phyloP scores from a whole-genome alignment of 139 green algal species.

The Nannochloris sp. region DNA sequence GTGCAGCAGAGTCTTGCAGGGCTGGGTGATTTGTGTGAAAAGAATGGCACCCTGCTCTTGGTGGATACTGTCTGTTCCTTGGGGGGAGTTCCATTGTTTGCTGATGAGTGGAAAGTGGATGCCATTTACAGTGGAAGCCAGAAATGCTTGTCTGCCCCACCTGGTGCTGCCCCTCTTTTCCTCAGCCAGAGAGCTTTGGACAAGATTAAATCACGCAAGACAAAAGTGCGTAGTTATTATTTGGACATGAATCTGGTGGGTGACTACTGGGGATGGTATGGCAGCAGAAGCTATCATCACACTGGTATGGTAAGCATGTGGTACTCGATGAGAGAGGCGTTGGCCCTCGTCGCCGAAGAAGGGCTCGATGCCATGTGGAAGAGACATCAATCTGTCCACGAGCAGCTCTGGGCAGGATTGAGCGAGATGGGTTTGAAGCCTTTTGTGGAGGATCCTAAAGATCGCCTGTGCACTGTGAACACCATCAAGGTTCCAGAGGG shows the following conservation, averaged over 20 bases:
- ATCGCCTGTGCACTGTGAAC: conserved; percentile 79
- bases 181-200: conserved; percentile 60
- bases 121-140: conserved; percentile 80
- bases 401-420: conserved; percentile 72
- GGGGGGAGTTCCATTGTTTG: conserved; percentile 69
- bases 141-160: conserved; percentile 78
- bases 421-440: conserved; percentile 60
- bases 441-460: conserved; percentile 62
- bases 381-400: conserved; percentile 49
- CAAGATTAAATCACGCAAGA: conserved; percentile 68
- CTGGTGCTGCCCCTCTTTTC: conserved; percentile 64
- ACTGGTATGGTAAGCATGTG: conserved; percentile 66
- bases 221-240: conserved; percentile 62
- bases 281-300: conserved; percentile 72
- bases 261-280: conserved; percentile 49
- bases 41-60: conserved; percentile 74
- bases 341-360: conserved; percentile 69
- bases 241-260: conserved; percentile 80
- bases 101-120: conserved; percentile 58
- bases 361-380: conserved; percentile 52
- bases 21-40: conserved; percentile 71
- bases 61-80: conserved; percentile 87
- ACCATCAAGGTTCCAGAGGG: conserved; percentile 86
- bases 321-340: conserved; percentile 82
- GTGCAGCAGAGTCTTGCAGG: conserved; percentile 65